phyloP scores from a whole-genome alignment of 441 rosid species.

The Theobroma grandiflorum region DNA sequence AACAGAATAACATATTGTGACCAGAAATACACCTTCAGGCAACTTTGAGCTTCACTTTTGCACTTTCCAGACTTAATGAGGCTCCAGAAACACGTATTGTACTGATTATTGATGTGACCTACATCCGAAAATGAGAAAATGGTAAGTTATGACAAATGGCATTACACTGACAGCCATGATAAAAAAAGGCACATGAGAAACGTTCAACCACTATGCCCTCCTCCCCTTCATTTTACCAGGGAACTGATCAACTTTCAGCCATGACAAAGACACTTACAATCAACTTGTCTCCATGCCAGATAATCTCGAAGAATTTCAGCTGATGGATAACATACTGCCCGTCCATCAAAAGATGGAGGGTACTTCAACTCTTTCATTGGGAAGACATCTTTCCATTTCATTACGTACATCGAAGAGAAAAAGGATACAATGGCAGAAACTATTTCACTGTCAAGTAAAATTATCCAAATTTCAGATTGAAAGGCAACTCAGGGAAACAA shows the following conservation, averaged over 20 bases:
- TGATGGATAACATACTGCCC: slow-evolving; percentile 93
- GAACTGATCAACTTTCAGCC: background rate
- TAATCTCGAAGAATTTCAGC: slow-evolving; percentile 79
- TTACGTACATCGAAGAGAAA: slow-evolving; percentile 78
- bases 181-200: background rate
- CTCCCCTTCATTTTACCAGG: background rate
- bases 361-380: slow-evolving; percentile 69
- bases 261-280: slow-evolving; percentile 66
- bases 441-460: slow-evolving; percentile 55
- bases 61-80: slow-evolving; percentile 86
- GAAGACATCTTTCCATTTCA: slow-evolving; percentile 80
- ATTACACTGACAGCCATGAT: background rate
- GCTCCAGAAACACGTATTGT: slow-evolving; percentile 92
- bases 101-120: slow-evolving; percentile 97
- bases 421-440: slow-evolving; percentile 74
- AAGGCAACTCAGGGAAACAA: slow-evolving; percentile 4
- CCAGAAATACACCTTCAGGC: slow-evolving; percentile 60
- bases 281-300: slow-evolving; percentile 98
- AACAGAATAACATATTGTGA: background rate
- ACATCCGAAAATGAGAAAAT: slow-evolving; percentile 24
- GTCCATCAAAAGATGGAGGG: slow-evolving; percentile 90
- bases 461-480: slow-evolving; percentile 11
- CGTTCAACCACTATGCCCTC: background rate
- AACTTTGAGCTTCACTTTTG: slow-evolving; percentile 74
- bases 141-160: slow-evolving; percentile 12